Base-by-base conservation (phyloP, 768 basidiomycete genomes). In the Piloderma croceum region DNA sequence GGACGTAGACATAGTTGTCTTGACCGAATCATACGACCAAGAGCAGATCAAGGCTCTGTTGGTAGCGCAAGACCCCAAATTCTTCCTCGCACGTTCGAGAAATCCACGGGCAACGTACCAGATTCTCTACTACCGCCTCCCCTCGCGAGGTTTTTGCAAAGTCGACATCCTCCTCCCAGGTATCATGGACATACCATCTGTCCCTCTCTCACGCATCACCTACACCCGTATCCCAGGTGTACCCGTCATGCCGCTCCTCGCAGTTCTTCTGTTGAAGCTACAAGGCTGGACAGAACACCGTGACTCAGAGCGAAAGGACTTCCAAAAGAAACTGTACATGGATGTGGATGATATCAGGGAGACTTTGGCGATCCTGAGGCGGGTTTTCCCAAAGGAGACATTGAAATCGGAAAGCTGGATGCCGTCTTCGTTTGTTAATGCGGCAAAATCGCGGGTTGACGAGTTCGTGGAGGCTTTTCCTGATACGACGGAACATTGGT, bases 1-100 rank as follows among this genome's bases (percentile, higher is more conserved):
- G 73, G 74, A 76, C 45, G 56, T 73, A 7, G 73, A 75, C 42
- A 54, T 75, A 3, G 59, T 73, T 19, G 66, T 74, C 10, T 48
- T 72, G 29, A 64, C 67, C 5, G 43, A 51, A 1, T 22, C 24
- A 6, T 49, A 62, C 38, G 50, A 55, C 3, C 58, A 57, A 27
- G 71, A 71, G 49, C 47, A 51, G 5, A 36, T 77, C 44, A 75
- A 77, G 43, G 43, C 36, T 6, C 51, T 63, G 29, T 50, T 77
- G 22, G 55, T 56, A 13, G 36, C 38, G 1, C 39, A 25, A 6
- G 51, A 69, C 48, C 6, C 48, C 22, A 52, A 53, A 1, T 75
- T 71, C 48, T 66, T 58, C 47, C 59, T 68, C 41, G 51, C 68
- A 10, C 49, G 57, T 1, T 62, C 70, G 2, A 59, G 52, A 25